Conservation (phyloP, 805 yeast genomes). For the Priceomyces haplophilus region DNA sequence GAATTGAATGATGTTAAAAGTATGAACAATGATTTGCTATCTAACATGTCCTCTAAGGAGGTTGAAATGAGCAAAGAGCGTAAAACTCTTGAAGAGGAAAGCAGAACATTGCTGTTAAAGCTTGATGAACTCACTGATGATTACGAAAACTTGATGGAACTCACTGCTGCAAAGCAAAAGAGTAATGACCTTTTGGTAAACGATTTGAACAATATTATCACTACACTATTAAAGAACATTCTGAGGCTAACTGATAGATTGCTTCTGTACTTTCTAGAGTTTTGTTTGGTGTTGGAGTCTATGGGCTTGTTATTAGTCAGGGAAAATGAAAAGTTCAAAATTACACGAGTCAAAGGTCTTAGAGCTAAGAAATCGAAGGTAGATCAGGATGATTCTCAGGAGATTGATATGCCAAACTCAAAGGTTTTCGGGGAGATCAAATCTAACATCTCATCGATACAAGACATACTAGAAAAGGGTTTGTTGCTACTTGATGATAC, state of each 20-base stretch:
- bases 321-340: slow-evolving; percentile 41
- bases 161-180: slow-evolving; percentile 27
- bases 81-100: slow-evolving; percentile 46
- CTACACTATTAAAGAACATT: slow-evolving; percentile 13
- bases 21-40: slow-evolving; percentile 62
- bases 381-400: slow-evolving; percentile 32
- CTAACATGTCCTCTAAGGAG: slow-evolving; percentile 66
- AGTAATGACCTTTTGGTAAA: slow-evolving; percentile 26
- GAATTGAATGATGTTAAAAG: slow-evolving; percentile 22
- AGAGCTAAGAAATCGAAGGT: slow-evolving; percentile 38
- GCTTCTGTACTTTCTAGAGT: slow-evolving; percentile 36
- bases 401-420: slow-evolving; percentile 33
- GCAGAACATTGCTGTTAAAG: slow-evolving; percentile 40
- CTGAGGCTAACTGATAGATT: slow-evolving; percentile 15
- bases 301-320: slow-evolving; percentile 70
- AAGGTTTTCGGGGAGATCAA: slow-evolving; percentile 41
- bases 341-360: slow-evolving; percentile 79
- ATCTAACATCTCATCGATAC: slow-evolving; percentile 47
- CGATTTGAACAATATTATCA: slow-evolving; percentile 21
- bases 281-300: slow-evolving; percentile 61
- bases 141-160: slow-evolving; percentile 42
- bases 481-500: slow-evolving; percentile 6
- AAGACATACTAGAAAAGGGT: slow-evolving; percentile 20
- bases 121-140: slow-evolving; percentile 47
- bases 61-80: slow-evolving; percentile 55